Base-by-base conservation (phyloP, 2,329 filamentous ascomycete species). In the Torrubiellomyces zombiae region DNA sequence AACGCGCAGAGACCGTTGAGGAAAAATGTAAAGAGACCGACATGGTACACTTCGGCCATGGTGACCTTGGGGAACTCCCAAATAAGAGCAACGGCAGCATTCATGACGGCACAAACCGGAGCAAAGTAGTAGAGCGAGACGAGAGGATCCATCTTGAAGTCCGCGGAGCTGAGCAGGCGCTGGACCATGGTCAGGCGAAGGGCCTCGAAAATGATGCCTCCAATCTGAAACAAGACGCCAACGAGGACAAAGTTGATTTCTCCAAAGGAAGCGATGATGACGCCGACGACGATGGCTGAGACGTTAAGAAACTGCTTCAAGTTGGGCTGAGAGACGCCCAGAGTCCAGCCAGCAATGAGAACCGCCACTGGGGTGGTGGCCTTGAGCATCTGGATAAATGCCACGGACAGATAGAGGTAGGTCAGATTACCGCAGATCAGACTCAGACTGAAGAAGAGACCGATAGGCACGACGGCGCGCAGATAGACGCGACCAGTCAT, bases 331-430 rank as follows among this genome's bases (percentile, higher is more conserved):
- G 80, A 72, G 25, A 93, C 72, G 30, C 83, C 81, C 43, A 95
- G 73, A 26, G 65, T 61, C 86, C 89, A 95, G 38, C 82, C 81
- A 20, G 81, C 77, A 38, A 95, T 56, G 19, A 98, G 71, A 26
- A 95, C 85, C 27, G 83, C 85, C 31, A 95, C 85, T 10, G 89
- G 89, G 16, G 81, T 95, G 21, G 83, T 94, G 38, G 89, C 89
- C 78, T 95, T 95, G 53, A 95, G 74, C 86, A 95, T 95, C 64
- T 95, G 86, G 45, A 95, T 95, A 54, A 95, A 95, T 32, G 86
- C 79, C 30, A 95, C 86, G 38, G 78, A 89, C 32, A 95, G 70
- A 55, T 94, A 93, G 28, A 94, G 69, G 50, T 95, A 95, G 40
- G 86, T 83, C 55, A 92, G 57, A 60, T 95, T 95, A 47, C 85